Evolutionary conservation across 1,284 basidiomycete genomes (phyloP).

Genomic region (Rugosomyces carneus): DNA sequence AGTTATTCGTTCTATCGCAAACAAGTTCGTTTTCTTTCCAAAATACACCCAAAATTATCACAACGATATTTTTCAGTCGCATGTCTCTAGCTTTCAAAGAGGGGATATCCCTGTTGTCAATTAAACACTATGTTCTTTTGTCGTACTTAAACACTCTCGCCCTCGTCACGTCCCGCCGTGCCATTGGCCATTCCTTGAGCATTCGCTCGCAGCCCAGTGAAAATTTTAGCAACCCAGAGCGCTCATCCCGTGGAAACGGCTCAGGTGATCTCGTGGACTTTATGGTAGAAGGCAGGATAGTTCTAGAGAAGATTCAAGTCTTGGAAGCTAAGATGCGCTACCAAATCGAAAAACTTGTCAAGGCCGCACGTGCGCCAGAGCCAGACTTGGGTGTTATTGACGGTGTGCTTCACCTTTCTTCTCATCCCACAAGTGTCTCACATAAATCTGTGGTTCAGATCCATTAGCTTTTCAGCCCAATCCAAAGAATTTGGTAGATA

Average conservation of each 20-base stretch:
- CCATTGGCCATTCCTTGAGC: constrained; percentile 55
- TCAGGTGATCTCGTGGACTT: constrained; percentile 67
- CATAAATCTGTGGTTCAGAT: constrained; percentile 40
- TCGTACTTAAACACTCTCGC: constrained; percentile 86
- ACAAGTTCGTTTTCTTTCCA: constrained; percentile 34
- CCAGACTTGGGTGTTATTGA: constrained; percentile 52
- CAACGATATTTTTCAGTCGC: constrained; percentile 14
- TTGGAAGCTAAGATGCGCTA: constrained; percentile 88
- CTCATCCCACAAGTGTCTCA: constrained; percentile 3
- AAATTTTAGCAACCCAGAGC: constrained; percentile 49
- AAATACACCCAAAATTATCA: constrained; percentile 17
- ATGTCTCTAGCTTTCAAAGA: constrained; percentile 59
- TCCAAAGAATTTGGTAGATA: constrained; percentile 56
- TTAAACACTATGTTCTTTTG: constrained; percentile 84
- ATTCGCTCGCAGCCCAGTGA: constrained; percentile 42
- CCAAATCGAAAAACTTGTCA: constrained; percentile 91
- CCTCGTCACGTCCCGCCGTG: constrained; percentile 67
- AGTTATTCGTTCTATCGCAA: constrained; percentile 44
- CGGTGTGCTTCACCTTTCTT: constrained; percentile 38
- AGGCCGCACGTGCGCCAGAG: constrained; percentile 59
- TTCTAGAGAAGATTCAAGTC: constrained; percentile 74
- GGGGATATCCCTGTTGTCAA: constrained; percentile 86
- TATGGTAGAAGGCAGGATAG: constrained; percentile 66
- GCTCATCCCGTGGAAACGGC: constrained; percentile 46
- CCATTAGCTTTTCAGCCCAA: constrained; percentile 90